phyloP scores from a whole-genome alignment of 208 protist species.

The Acanthamoeba lenticulata region DNA sequence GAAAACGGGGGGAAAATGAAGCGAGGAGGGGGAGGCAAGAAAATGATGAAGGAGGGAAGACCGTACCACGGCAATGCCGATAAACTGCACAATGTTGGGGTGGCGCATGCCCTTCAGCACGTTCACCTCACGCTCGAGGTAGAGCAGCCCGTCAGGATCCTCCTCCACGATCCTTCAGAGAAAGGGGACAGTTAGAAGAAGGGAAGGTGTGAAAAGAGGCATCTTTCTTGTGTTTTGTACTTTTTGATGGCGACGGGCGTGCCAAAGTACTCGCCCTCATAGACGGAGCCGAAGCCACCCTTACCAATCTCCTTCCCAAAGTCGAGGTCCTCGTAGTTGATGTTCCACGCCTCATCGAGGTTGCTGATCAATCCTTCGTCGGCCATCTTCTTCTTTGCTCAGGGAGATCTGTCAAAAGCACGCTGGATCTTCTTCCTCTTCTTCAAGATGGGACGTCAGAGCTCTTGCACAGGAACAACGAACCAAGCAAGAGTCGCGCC shows the following conservation, averaged over 20 bases:
- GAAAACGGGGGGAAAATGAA: background rate
- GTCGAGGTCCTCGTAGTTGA: constrained; percentile 67
- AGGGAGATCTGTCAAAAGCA: no score
- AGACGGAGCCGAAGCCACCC: constrained; percentile 58
- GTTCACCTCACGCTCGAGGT: constrained; percentile 66
- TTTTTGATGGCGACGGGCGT: constrained; percentile 66
- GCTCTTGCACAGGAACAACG: no score
- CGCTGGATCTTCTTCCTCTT: background rate
- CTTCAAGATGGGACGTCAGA: background rate
- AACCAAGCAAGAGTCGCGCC: no score
- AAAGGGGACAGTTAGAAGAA: background rate
- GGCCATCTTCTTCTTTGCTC: background rate
- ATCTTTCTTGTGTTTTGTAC: no score
- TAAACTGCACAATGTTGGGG: constrained; percentile 70
- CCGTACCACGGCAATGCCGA: constrained; percentile 49
- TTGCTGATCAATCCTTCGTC: constrained; percentile 45
- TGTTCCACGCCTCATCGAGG: constrained; percentile 50
- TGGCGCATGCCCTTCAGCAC: constrained; percentile 68
- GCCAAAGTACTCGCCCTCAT: constrained; percentile 64
- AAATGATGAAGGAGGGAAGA: background rate
- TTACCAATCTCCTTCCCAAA: constrained; percentile 47
- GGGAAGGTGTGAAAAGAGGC: no score
- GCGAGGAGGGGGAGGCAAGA: background rate
- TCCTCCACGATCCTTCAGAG: constrained; percentile 23
- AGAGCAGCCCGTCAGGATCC: constrained; percentile 44